Evolutionary conservation across 2,329 filamentous ascomycete genomes (phyloP).

Genomic region (Epichloe elymi): DNA sequence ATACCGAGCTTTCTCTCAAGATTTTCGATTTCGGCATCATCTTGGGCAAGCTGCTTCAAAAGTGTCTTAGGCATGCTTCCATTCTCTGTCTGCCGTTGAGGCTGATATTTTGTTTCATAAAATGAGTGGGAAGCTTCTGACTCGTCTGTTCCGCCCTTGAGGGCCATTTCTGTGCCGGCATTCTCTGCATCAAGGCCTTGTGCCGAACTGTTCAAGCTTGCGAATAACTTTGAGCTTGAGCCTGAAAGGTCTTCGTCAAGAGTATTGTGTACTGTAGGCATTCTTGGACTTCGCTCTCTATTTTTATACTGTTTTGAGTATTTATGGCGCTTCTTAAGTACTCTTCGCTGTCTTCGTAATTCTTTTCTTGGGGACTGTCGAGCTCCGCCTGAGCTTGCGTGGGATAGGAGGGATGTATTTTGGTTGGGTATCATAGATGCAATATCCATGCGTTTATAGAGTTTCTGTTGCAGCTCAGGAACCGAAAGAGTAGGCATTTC

Average conservation of each 20-base stretch:
- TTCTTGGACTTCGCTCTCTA: neutral
- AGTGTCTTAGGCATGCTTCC: constrained; percentile 9
- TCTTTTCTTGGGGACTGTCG: constrained; percentile 40
- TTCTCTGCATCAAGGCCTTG: neutral
- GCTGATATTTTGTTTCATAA: constrained; percentile 13
- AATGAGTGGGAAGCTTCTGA: neutral
- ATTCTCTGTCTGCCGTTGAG: constrained; percentile 16
- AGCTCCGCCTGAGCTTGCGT: neutral
- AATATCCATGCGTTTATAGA: constrained; percentile 25
- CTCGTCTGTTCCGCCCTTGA: constrained; percentile 9
- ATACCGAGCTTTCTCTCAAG: constrained; percentile 82
- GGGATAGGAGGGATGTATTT: neutral
- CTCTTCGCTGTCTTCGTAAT: constrained; percentile 51
- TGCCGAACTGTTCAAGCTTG: neutral
- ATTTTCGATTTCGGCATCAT: constrained; percentile 79
- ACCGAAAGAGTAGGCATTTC: constrained; percentile 15
- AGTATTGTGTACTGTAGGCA: neutral
- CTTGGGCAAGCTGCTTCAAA: constrained; percentile 53
- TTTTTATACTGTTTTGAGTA: constrained; percentile 9
- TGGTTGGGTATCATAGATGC: constrained; percentile 4
- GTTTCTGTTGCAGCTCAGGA: constrained; percentile 23
- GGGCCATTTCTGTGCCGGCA: neutral
- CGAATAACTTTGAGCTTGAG: neutral
- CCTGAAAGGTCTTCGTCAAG: neutral
- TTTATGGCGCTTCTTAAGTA: constrained; percentile 40